These are phyloP conservation scores for Dillenia suffruticosa DNA, from an alignment of 164 flowering plant species.

Conservation along the genomic window DNA sequence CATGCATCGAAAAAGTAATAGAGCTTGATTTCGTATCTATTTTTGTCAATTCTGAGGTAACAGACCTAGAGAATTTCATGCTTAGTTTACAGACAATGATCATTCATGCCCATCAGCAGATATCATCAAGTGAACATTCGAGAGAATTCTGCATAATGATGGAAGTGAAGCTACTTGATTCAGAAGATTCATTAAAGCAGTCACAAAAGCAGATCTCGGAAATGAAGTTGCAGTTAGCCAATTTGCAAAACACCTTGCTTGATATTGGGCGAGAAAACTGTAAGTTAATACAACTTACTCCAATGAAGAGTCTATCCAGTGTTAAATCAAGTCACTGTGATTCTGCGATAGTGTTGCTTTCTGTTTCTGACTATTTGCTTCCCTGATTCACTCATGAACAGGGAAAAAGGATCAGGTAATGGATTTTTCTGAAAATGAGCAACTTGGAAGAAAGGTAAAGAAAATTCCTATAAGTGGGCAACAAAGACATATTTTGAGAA, in stretches of 20 bases:
- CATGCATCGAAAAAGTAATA: conserved; percentile 41
- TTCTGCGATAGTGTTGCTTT: too few species aligned
- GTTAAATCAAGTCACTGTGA: too few species aligned
- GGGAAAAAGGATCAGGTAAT: conserved; percentile 32
- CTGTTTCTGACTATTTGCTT: conserved; percentile 9
- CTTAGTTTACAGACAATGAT: conserved; percentile 42
- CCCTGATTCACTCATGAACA: conserved; percentile 21
- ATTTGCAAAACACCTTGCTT: conserved; percentile 39
- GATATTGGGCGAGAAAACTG: conserved; percentile 28
- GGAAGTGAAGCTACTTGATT: conserved; percentile 54
- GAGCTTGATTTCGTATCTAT: conserved; percentile 68
- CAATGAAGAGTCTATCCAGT: too few species aligned
- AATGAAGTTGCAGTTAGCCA: conserved; percentile 48
- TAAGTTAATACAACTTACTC: conserved; percentile 23
- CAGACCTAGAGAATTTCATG: conserved; percentile 46
- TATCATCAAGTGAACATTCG: conserved; percentile 34
- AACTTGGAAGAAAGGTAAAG: conserved; percentile 22
- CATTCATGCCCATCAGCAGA: conserved; percentile 25
- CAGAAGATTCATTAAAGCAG: conserved; percentile 62
- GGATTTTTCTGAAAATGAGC: conserved; percentile 24
- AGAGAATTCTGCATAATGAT: conserved; percentile 10
- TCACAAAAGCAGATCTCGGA: conserved; percentile 54
- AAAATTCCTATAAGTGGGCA: conserved; percentile 64
- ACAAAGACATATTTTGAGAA: conserved; percentile 61
- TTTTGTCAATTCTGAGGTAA: conserved; percentile 69